These are phyloP conservation scores for Plasmodium blacklocki DNA, from an alignment of 169 alveolate genomes.

Conservation along the genomic window DNA sequence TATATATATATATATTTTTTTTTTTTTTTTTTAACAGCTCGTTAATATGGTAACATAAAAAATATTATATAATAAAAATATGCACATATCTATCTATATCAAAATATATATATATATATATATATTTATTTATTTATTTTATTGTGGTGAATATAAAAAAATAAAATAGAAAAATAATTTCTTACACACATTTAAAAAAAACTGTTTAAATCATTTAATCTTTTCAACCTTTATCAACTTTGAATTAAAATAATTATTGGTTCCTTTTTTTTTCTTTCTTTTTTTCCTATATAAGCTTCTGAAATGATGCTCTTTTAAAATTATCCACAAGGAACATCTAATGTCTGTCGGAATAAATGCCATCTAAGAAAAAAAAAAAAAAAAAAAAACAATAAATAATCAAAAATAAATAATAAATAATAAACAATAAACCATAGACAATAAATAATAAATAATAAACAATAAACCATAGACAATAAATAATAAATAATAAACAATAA, in stretches of 20 bases:
- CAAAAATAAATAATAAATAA: too few relatives aligned
- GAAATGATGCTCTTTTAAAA: conserved; percentile 71
- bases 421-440: too few relatives aligned
- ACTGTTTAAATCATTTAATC: conserved; percentile 16
- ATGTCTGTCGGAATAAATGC: conserved; percentile 70
- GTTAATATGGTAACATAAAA: too few relatives aligned
- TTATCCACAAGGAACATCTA: conserved; percentile 57
- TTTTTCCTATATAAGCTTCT: conserved; percentile 36
- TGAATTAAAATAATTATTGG: conserved; percentile 15
- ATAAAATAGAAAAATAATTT: conserved; percentile 6
- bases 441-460: too few relatives aligned
- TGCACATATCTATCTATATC: background rate
- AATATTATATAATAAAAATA: background rate
- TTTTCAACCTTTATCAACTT: conserved; percentile 46
- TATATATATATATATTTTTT: too few relatives aligned
- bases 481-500: too few relatives aligned
- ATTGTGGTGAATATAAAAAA: background rate
- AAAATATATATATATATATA: background rate
- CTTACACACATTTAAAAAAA: conserved; percentile 3
- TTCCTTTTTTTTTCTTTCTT: conserved; percentile 10
- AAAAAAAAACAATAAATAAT: background rate
- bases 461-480: too few relatives aligned
- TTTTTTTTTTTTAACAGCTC: too few relatives aligned
- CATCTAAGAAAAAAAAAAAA: conserved; percentile 41
- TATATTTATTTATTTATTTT: conserved; percentile 5